phyloP scores from a whole-genome alignment of 768 basidiomycete species.

The Kwoniella shandongensis region DNA sequence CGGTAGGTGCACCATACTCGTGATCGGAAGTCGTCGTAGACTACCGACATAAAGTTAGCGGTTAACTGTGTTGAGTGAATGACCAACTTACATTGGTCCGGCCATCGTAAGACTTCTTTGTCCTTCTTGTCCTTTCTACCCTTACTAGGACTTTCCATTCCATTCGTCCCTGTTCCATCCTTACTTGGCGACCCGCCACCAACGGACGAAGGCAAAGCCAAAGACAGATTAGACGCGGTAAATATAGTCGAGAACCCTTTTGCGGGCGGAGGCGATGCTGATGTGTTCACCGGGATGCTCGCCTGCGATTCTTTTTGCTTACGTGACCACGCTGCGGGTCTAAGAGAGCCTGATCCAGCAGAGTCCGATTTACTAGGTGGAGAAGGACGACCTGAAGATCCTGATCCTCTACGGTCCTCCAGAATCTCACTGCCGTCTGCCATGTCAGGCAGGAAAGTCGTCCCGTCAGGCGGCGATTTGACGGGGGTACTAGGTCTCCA shows the following conservation, averaged over 20 bases:
- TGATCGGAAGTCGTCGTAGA: constrained; percentile 85
- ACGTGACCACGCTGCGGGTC: constrained; percentile 29
- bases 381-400: constrained; percentile 27
- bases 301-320: constrained; percentile 20
- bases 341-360: constrained; percentile 14
- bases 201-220: constrained; percentile 25
- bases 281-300: constrained; percentile 1
- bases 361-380: constrained; percentile 21
- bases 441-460: constrained; percentile 19
- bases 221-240: constrained; percentile 36
- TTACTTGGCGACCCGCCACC: constrained; percentile 28
- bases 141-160: constrained; percentile 38
- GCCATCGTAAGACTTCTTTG: constrained; percentile 58
- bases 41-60: constrained; percentile 54
- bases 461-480: constrained; percentile 8
- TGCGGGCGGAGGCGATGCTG: constrained; percentile 27
- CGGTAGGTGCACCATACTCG: constrained; percentile 91
- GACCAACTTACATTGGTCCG: constrained; percentile 46
- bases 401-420: constrained; percentile 18
- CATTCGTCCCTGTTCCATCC: constrained; percentile 8
- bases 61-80: not conserved
- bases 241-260: constrained; percentile 42
- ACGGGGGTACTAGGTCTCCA: constrained; percentile 41
- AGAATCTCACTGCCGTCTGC: not conserved
- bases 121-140: constrained; percentile 35